Base-by-base conservation (phyloP, 129 eudicot species). In the Ambrosia artemisiifolia region DNA sequence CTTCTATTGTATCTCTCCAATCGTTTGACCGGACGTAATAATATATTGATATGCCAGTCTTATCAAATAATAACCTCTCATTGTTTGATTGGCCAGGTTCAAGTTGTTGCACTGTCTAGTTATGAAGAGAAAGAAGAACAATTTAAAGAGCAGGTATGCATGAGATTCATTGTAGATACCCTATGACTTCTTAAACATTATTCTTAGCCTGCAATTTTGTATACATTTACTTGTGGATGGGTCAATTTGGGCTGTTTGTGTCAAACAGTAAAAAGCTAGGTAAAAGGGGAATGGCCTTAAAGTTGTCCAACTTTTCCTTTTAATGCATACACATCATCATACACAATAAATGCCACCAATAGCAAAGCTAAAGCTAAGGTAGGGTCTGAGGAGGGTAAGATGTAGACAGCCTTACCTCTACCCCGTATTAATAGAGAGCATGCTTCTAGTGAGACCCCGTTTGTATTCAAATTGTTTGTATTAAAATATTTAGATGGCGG, bases 71-170 rank as follows among this genome's bases (percentile, higher is more conserved):
- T 60, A 35, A 53, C 75, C 38, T 51, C 48, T 63, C 55, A 48
- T 59, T 86, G 70, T 44, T 74, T 38, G 65, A 38, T 53, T 78
- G 61, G 53, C 70, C 65, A 95, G 99, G 97, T 95, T 79, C 96
- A 95, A 84, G 97, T 95, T 60, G 90, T 90, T 49, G 99, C 99
- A 48, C 96, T 95, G 35, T 81, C 96, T 20, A 95, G 99, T 79
- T 95, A 64, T 78, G 99, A 95, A 83, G 99, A 95, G 80, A 91
- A 91, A 85, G 99, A 95, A 83, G 99, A 95, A 79, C 99, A 79
- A 61, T 95, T 95, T 60, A 91, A 78, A 82, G 99, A 95, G 78
- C 99, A 95, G 97, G 99, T 94, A 80, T 16, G 49, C 36, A 20
- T 40, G 67, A 18, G 33, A 54, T 19, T 54, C 30, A 51, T 16